phyloP scores from a whole-genome alignment of 2,329 filamentous ascomycete genomes.

The Teratosphaeria nubilosa region DNA sequence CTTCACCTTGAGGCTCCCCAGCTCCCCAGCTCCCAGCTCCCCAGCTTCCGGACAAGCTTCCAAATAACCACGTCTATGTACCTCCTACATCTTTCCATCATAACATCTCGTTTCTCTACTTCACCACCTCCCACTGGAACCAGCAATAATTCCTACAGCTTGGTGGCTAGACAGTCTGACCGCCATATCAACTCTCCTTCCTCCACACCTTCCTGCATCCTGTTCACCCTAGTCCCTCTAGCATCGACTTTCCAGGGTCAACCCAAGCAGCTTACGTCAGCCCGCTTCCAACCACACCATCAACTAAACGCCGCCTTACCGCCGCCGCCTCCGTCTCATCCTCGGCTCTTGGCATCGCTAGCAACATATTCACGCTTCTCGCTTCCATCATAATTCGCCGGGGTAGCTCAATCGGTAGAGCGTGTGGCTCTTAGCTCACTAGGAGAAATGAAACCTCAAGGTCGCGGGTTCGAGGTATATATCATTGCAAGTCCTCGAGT shows the following conservation, averaged over 20 bases:
- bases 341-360: neutral
- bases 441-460: constrained; percentile 11
- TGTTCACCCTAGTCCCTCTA: neutral
- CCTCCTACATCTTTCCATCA: too few species aligned
- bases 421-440: constrained; percentile 15
- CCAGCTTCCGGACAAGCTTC: neutral
- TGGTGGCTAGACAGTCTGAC: neutral
- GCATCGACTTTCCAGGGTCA: neutral
- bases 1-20: neutral
- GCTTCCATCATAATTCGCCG: constrained; percentile 18
- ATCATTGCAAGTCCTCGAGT: too few species aligned
- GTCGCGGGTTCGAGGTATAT: constrained; percentile 11
- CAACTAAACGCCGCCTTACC: neutral
- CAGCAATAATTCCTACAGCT: too few species aligned
- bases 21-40: neutral
- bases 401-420: constrained; percentile 40
- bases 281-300: neutral
- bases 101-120: neutral
- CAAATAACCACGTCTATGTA: neutral
- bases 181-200: neutral
- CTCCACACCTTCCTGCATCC: neutral
- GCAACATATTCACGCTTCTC: neutral
- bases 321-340: neutral
- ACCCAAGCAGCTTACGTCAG: neutral
- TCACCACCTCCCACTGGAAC: too few species aligned